phyloP scores from a whole-genome alignment of 176 grass and related monocot genomes.

The Thinopyrum elongatum region DNA sequence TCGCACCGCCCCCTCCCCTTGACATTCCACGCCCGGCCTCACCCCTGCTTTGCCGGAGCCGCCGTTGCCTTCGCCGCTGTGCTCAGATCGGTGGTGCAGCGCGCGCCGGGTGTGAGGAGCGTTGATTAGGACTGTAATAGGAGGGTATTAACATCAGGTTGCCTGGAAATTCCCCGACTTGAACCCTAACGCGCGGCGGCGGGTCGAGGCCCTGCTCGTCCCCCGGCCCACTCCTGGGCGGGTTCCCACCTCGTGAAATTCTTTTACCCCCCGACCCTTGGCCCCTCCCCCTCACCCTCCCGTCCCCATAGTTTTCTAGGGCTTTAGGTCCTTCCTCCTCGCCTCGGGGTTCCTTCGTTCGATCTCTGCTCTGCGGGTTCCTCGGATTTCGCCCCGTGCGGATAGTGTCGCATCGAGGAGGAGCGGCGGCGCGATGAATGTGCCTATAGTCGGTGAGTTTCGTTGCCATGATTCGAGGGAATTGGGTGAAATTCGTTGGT shows the following conservation, averaged over 20 bases:
- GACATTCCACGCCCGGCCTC: neutral
- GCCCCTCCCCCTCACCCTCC: neutral
- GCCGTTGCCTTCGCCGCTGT: neutral
- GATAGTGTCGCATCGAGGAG: neutral
- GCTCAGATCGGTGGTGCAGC: neutral
- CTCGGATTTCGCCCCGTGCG: neutral
- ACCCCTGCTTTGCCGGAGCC: neutral
- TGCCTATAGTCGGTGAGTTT: slow-evolving; percentile 76
- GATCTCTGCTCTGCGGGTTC: neutral
- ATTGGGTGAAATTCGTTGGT: neutral
- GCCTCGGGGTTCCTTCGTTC: neutral
- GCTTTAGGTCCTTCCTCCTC: slow-evolving; percentile 9
- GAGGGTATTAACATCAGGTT: neutral
- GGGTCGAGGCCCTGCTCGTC: slow-evolving; percentile 6
- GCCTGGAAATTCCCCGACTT: neutral
- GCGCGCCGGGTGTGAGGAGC: neutral
- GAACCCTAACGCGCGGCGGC: neutral
- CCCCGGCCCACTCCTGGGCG: neutral
- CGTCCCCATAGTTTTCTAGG: neutral
- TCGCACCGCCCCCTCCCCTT: neutral
- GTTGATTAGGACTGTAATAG: neutral
- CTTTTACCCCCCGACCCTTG: neutral
- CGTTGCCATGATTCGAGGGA: neutral
- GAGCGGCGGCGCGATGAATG: slow-evolving; percentile 66
- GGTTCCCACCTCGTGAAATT: neutral